phyloP scores from a whole-genome alignment of 176 grass and related monocot species.

The Hyparrhenia diplandra region DNA sequence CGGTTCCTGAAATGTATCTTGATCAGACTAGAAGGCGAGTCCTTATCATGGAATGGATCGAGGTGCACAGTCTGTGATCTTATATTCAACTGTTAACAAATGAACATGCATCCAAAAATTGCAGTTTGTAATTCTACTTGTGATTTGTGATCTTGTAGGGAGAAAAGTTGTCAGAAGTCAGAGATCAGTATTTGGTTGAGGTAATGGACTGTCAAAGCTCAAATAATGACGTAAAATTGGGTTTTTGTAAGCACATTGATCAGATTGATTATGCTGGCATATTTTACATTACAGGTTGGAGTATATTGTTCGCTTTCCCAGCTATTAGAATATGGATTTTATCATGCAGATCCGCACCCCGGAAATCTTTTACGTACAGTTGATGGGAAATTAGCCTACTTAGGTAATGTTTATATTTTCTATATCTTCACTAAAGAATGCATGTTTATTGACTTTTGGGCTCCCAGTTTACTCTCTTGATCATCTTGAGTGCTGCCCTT shows the following conservation, averaged over 20 bases:
- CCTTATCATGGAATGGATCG: conserved; percentile 96
- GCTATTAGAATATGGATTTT: conserved; percentile 98
- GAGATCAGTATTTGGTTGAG: conserved; percentile 95
- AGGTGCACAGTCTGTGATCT: conserved; percentile 45
- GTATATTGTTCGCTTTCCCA: conserved; percentile 98
- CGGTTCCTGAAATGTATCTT: conserved; percentile 90
- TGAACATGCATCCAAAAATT: not conserved
- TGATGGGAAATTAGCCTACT: conserved; percentile 90
- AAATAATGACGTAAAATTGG: not conserved
- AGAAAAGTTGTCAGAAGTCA: conserved; percentile 69
- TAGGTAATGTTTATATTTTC: conserved; percentile 54
- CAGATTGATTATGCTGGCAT: conserved; percentile 11
- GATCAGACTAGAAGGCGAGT: conserved; percentile 69
- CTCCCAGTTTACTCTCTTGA: not conserved
- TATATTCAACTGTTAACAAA: conserved; percentile 27
- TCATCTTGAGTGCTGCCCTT: not conserved
- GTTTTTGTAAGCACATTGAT: conserved; percentile 4
- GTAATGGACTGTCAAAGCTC: conserved; percentile 31
- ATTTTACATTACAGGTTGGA: conserved; percentile 63
- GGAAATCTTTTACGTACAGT: conserved; percentile 92
- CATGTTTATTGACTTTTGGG: conserved; percentile 1
- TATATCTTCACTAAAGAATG: not conserved
- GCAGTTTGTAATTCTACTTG: not conserved
- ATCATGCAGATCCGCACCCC: conserved; percentile 97
- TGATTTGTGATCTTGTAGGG: conserved; percentile 41